Evolutionary conservation across 306 rosid species (phyloP), one percentile per base, ranked within the genome.

Genomic region (Cajanus cajan): DNA sequence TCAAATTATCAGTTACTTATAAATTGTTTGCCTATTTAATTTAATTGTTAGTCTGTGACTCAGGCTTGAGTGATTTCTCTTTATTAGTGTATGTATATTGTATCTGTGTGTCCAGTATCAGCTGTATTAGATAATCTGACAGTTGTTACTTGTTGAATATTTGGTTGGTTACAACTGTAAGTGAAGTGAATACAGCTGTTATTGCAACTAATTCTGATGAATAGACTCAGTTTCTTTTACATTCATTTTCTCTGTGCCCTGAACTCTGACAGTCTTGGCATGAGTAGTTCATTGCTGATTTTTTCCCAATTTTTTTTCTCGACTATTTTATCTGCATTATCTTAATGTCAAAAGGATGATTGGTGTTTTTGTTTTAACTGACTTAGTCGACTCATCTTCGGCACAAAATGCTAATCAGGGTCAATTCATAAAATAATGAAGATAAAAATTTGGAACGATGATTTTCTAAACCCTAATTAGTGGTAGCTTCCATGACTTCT

Each of bases 1-100:
- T 47, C 33, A 70, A 16, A 18, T 54, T 63, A 14, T 36, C 33
- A 59, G 13, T 6, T 66, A 21, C 6, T 31, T 51, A 3, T 67
- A 19, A 28, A 28, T 59, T 69, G 51, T 77, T 57, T 74, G 25
- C 68, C 25, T 52, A 68, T 83, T 77, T 82, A 47, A 24, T 48
- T 18, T 47, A 77, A 64, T 73, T 68, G 31, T 68, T 74, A 16
- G 33, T 48, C 66, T 68, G 19, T 65, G 76, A 12, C 48, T 41
- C 73, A 66, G 64, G 73, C 3, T 41, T 5, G 39, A 18, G 68
- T 52, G 34, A 11, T 19, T 9, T 11, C 48, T 18, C 48, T 39
- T 4, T 65, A 50, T 10, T 39, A 5, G 71, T 37, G 47, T 34
- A 63, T 4, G 3, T 16, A 10, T 62, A 4, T 36, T 64, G 28